Evolutionary conservation across 108 stramenopile species (phyloP), one percentile per base, ranked within the genome.

Genomic region (Nitzschia inconspicua): DNA sequence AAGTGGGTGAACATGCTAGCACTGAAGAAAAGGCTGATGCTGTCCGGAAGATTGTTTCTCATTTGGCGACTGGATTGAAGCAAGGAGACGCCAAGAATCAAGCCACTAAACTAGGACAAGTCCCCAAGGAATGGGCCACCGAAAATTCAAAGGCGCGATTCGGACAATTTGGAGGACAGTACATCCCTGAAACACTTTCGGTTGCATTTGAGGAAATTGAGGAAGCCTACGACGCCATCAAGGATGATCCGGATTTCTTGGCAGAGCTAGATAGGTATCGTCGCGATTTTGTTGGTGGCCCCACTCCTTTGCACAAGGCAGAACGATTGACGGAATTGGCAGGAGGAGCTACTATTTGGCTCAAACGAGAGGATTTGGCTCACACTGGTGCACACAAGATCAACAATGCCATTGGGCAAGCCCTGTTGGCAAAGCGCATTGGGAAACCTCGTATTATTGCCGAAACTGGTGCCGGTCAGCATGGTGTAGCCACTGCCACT

Each of bases 351-450:
- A 80, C 83, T 56, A 98, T 98, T 65, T 98, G 95, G 95, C 63
- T 98, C 48, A 98, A 98, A 72, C 72, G 97, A 25, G 97, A 98
- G 63, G 97, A 98, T 71, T 77, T 98, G 65, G 93, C 95, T 9
- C 97, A 96, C 66, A 98, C 97, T 6, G 95, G 97, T 41, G 95
- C 97, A 16, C 95, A 96, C 88, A 96, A 96, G 74, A 96, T 98
- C 75, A 98, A 98, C 79, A 98, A 98, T 78, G 97, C 95, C 49
- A 91, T 98, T 54, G 97, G 95, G 5, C 97, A 98, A 78, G 94
- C 93, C 14, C 76, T 98, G 3, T 66, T 98, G 36, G 97, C 95
- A 49, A 96, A 96, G 72, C 91, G 89, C 47, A 77, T 96, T 52
- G 95, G 95, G 30, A 98, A 98, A 78, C 83, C 85, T 37, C 90